phyloP scores from a whole-genome alignment of 371 early-diverging fungal species.

The Actinomortierella wolfii region DNA sequence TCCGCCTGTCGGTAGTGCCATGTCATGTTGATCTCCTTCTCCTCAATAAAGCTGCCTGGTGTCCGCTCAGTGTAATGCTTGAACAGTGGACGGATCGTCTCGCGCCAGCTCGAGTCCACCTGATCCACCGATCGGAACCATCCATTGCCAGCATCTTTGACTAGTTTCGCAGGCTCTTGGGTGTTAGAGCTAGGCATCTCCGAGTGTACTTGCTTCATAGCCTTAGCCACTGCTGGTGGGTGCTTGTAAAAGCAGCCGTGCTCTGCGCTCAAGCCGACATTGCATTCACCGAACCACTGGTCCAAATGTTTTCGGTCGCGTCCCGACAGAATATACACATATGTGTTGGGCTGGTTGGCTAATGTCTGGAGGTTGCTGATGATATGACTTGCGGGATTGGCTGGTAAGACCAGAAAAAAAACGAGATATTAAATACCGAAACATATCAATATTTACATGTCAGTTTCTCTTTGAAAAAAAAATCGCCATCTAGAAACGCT shows the following conservation, averaged over 20 bases:
- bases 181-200: constrained; percentile 29
- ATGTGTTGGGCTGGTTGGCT: constrained; percentile 77
- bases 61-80: constrained; percentile 95
- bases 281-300: constrained; percentile 85
- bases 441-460: not conserved
- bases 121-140: constrained; percentile 86
- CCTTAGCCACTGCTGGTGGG: constrained; percentile 57
- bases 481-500: too few relatives aligned
- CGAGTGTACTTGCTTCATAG: constrained; percentile 29
- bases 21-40: constrained; percentile 87
- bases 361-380: constrained; percentile 72
- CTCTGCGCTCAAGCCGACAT: constrained; percentile 91
- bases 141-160: constrained; percentile 55
- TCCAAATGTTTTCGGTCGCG: constrained; percentile 84
- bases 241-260: constrained; percentile 95
- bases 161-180: constrained; percentile 38
- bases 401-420: constrained; percentile 5
- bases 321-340: constrained; percentile 93
- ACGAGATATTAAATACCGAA: too few relatives aligned
- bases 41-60: constrained; percentile 92
- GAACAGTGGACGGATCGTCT: constrained; percentile 89
- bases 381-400: constrained; percentile 74
- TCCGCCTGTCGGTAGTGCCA: constrained; percentile 96
- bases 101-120: constrained; percentile 88
- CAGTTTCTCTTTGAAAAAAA: too few relatives aligned